A percentile compares a stretch with the other conserved stretches of the same genome.
Conservation (phyloP, 495 filamentous ascomycete genomes). For the Neurospora sp. region DNA sequence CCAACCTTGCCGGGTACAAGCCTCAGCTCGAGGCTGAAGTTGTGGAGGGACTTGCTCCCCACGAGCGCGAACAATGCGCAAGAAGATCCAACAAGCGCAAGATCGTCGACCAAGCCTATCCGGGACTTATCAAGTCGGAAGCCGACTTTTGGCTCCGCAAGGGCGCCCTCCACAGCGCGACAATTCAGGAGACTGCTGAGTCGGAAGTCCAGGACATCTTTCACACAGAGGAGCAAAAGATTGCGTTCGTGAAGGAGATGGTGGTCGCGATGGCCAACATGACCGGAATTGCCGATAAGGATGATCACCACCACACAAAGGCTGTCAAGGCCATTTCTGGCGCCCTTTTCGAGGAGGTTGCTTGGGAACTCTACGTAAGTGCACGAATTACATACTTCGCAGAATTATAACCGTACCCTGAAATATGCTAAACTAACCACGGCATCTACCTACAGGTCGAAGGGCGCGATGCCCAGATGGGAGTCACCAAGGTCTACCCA, state of each 20-base stretch:
- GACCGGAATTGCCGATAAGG: background rate
- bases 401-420: too few species aligned
- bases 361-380: background rate
- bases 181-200: too few species aligned
- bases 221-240: background rate
- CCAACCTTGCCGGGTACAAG: background rate
- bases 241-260: background rate
- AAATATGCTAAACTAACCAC: too few species aligned
- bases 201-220: background rate
- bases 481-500: too few species aligned
- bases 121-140: background rate
- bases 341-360: background rate
- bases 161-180: background rate
- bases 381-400: too few species aligned
- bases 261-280: background rate
- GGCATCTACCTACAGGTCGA: too few species aligned
- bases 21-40: background rate
- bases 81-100: background rate
- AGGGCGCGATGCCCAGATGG: too few species aligned
- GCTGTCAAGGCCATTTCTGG: background rate
- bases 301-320: background rate
- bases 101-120: background rate
- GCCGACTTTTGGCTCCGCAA: background rate
- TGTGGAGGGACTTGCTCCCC: background rate
- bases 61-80: background rate